A percentile compares a stretch with the other conserved stretches of the same genome.
Conservation (phyloP, 2,329 filamentous ascomycete genomes). For the Pestalotiopsis sp. region DNA sequence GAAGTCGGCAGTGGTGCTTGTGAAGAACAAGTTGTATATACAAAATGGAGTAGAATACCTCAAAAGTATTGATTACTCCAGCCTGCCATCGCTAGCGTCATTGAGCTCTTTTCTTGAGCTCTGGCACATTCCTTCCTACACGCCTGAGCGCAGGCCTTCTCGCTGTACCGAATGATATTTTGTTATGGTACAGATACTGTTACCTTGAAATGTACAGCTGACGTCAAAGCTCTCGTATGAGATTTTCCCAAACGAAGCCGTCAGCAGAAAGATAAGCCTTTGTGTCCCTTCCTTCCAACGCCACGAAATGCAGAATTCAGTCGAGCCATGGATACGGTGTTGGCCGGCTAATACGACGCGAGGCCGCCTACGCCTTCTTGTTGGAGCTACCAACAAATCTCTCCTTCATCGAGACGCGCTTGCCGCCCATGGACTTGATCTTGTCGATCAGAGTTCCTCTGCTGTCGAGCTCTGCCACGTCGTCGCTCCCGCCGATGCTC, state of each 20-base stretch:
- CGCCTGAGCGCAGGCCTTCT: neutral
- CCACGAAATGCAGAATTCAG: constrained; percentile 1
- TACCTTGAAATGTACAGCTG: neutral
- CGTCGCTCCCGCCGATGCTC: constrained; percentile 89
- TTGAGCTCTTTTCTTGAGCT: neutral
- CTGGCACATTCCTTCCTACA: neutral
- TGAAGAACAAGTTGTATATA: neutral
- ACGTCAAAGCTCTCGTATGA: neutral
- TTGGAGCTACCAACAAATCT: constrained; percentile 31
- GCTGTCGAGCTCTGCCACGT: constrained; percentile 73
- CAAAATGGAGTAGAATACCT: neutral
- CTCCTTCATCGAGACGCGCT: constrained; percentile 58
- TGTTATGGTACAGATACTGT: constrained; percentile 1
- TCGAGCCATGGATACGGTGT: neutral
- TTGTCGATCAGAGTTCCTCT: constrained; percentile 70
- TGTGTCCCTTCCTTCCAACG: neutral
- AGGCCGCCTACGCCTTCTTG: constrained; percentile 7
- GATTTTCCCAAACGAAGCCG: neutral
- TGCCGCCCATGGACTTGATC: constrained; percentile 74
- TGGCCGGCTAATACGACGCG: neutral
- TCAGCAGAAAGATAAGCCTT: neutral
- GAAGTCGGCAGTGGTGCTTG: neutral
- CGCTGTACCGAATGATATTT: neutral
- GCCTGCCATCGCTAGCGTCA: neutral
- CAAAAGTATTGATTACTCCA: neutral